Base-by-base conservation (phyloP, 306 rosid genomes). In the Casuarina glauca region DNA sequence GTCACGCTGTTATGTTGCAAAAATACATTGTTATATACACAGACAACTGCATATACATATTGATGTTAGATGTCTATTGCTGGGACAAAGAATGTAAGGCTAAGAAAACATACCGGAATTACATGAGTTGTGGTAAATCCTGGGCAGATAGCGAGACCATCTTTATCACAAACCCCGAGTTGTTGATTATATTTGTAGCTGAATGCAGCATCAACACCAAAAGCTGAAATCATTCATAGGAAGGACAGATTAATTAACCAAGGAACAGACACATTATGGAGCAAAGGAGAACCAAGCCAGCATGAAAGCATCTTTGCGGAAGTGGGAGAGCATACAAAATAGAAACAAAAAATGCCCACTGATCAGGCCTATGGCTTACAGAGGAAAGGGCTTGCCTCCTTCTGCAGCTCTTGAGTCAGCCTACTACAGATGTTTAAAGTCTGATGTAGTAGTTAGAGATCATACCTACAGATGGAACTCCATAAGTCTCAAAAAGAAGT, bases 401-500 rank as follows among this genome's bases (percentile, higher is more conserved):
- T 1, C 38, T 19, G 54, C 45, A 45, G 42, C 42, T 26, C 52
- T 9, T 60, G 19, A 35, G 42, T 75, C 55, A 60, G 9, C 36
- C 66, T 70, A 51, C 74, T 70, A 70, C 35, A 20, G 35, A 74
- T 44, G 49, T 67, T 20, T 12, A 69, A 42, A 10, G 82, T 74
- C 55, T 72, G 43, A 39, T 54, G 19, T 73, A 69, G 70, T 55
- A 71, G 78, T 78, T 39, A 60, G 74, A 13, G 70, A 26, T 51
- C 69, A 20, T 90, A 96, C 97, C 97, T 88, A 93, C 71, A 15
- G 94, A 93, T 73, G 97, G 99, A 85, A 91, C 96, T 78, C 99
- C 99, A 75, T 93, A 95, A 43, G 99, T 93, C 87, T 96, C 98
- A 84, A 96, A 96, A 69, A 93, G 91, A 81, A 96, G 98, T 78